Conservation (phyloP, 441 rosid genomes). For the Monsonia emarginata region DNA sequence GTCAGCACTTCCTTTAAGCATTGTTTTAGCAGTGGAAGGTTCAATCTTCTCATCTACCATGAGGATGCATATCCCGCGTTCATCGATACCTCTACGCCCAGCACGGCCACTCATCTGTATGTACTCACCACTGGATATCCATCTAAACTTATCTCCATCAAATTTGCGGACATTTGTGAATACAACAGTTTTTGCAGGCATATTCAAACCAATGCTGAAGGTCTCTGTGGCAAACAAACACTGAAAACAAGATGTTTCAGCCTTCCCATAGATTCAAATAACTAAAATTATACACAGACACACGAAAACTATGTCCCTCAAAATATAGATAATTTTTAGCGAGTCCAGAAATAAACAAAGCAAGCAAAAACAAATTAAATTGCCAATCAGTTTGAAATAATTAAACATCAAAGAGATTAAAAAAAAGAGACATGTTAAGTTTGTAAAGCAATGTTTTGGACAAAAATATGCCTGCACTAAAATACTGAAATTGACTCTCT, state of each 20-base stretch:
- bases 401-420: not conserved
- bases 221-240: slow-evolving; percentile 99
- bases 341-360: not conserved
- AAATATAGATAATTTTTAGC: no score
- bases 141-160: slow-evolving; percentile 95
- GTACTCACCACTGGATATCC: slow-evolving; percentile 96
- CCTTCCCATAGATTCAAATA: slow-evolving; percentile 5
- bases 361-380: not conserved
- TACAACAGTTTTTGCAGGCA: slow-evolving; percentile 99
- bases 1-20: slow-evolving; percentile 96
- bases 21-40: slow-evolving; percentile 83
- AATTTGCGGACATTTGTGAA: slow-evolving; percentile 96
- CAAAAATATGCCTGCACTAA: not conserved
- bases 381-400: not conserved
- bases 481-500: not conserved
- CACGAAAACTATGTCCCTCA: not conserved
- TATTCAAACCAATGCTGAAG: slow-evolving; percentile 94
- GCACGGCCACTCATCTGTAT: slow-evolving; percentile 99
- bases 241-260: slow-evolving; percentile 33
- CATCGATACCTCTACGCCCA: slow-evolving; percentile 98
- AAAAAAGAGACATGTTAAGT: not conserved
- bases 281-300: not conserved
- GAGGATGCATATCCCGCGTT: slow-evolving; percentile 84
- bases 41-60: slow-evolving; percentile 97
- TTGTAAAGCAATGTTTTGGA: no score